These are phyloP conservation scores for Pythium grandisporangium DNA, from an alignment of 352 stramenopile species.

Conservation along the genomic window DNA sequence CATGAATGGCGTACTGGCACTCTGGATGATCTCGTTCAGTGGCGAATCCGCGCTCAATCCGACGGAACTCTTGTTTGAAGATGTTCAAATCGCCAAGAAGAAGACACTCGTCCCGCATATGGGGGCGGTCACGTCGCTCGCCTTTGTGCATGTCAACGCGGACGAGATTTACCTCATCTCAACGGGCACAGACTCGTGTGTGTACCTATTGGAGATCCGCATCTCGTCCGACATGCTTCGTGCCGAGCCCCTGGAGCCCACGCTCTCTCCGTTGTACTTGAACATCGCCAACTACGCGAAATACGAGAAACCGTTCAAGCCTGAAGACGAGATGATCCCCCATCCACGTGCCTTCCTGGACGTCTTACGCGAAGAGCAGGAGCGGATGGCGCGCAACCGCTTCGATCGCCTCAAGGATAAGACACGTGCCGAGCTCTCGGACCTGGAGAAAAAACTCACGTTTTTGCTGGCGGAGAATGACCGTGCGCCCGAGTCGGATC, in stretches of 20 bases:
- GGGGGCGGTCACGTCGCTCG: constrained; percentile 43
- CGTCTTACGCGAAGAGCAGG: constrained; percentile 22
- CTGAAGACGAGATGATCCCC: constrained; percentile 24
- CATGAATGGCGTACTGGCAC: constrained; percentile 44
- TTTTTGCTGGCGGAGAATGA: constrained; percentile 65
- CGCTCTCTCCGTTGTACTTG: constrained; percentile 48
- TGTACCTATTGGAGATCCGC: constrained; percentile 58
- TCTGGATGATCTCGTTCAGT: constrained; percentile 55
- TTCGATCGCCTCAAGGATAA: constrained; percentile 62
- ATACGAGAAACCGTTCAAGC: constrained; percentile 54
- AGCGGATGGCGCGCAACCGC: constrained; percentile 27
- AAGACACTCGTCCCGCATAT: constrained; percentile 45
- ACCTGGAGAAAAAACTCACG: constrained; percentile 61
- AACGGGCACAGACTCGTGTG: constrained; percentile 46
- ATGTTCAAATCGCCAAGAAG: constrained; percentile 60
- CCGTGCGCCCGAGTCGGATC: constrained; percentile 48
- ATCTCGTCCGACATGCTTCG: constrained; percentile 19
- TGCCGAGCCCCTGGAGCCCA: constrained; percentile 3
- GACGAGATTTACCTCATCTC: constrained; percentile 42
- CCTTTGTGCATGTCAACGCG: constrained; percentile 24
- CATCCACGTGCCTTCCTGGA: constrained; percentile 42
- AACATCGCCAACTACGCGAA: constrained; percentile 60
- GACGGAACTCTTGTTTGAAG: constrained; percentile 33
- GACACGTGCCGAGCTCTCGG: constrained; percentile 46
- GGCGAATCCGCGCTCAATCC: constrained; percentile 6